Conservation (phyloP, 2,329 filamentous ascomycete species). For the Colletotrichum zoysiae region DNA sequence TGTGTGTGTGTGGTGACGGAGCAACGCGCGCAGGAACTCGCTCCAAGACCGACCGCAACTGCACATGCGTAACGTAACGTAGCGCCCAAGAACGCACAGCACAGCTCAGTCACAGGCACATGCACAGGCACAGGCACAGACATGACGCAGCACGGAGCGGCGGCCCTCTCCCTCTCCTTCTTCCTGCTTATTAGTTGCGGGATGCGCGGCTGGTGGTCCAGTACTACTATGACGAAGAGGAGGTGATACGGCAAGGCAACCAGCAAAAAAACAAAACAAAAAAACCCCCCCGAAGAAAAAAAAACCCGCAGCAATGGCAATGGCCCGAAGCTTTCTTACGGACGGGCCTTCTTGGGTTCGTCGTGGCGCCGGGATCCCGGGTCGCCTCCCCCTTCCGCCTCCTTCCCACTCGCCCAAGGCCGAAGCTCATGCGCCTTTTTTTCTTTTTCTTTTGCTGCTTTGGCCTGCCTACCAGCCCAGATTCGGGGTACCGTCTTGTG, state of each 20-base stretch:
- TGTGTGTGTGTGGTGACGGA: slow-evolving; percentile 23
- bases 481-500: neutral
- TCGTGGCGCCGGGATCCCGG: slow-evolving; percentile 8
- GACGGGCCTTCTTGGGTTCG: neutral
- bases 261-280: neutral
- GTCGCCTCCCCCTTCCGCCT: neutral
- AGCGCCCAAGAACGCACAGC: slow-evolving; percentile 1
- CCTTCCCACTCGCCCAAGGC: neutral
- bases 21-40: neutral
- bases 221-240: neutral
- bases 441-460: neutral
- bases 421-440: neutral
- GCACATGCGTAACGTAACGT: neutral
- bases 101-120: neutral
- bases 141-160: neutral
- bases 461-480: no score
- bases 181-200: neutral
- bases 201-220: neutral
- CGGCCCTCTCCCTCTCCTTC: neutral
- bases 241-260: neutral
- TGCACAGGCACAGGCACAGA: neutral
- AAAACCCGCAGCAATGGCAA: neutral
- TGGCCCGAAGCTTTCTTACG: slow-evolving; percentile 2
- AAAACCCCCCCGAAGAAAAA: no score
- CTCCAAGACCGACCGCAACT: neutral